A percentile compares a stretch with the other conserved stretches of the same genome.
Evolutionary conservation across 2,329 filamentous ascomycete species (phyloP).

Genomic region (Pseudovirgaria hyperparasitica): DNA sequence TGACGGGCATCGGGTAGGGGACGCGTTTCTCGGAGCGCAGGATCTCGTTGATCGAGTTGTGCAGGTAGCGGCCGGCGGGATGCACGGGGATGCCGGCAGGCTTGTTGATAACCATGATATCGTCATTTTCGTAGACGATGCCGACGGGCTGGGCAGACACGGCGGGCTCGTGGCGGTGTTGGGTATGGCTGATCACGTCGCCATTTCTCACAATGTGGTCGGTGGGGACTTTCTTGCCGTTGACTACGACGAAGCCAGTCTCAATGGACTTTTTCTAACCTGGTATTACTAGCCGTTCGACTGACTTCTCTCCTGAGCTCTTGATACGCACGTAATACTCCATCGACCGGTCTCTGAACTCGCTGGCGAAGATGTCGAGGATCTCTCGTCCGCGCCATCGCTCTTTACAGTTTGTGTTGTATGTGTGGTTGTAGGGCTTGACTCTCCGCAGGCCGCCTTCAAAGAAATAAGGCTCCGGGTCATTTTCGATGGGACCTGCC

Average conservation of each 20-base stretch:
- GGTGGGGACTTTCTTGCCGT: slow-evolving; percentile 57
- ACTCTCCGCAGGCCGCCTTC: slow-evolving; percentile 75
- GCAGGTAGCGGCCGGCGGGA: slow-evolving; percentile 88
- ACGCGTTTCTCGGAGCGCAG: slow-evolving; percentile 62
- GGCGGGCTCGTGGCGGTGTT: slow-evolving; percentile 91
- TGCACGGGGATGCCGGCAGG: slow-evolving; percentile 91
- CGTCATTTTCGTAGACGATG: slow-evolving; percentile 81
- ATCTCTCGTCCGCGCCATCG: slow-evolving; percentile 75
- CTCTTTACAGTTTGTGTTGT: slow-evolving; percentile 90
- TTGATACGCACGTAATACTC: slow-evolving; percentile 61
- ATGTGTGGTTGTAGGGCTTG: slow-evolving; percentile 79
- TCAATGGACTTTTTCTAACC: slow-evolving; percentile 54
- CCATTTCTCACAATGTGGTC: slow-evolving; percentile 72
- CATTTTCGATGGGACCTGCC: slow-evolving; percentile 36
- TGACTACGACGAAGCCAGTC: slow-evolving; percentile 64
- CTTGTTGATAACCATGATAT: slow-evolving; percentile 95
- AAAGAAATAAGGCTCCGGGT: slow-evolving; percentile 64
- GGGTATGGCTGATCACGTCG: slow-evolving; percentile 80
- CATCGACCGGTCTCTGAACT: slow-evolving; percentile 77
- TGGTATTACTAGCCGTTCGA: slow-evolving; percentile 1
- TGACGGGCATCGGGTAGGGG: slow-evolving; percentile 59
- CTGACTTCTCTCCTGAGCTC: no score
- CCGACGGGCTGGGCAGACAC: slow-evolving; percentile 69
- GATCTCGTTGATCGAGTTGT: slow-evolving; percentile 89
- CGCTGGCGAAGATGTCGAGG: slow-evolving; percentile 77